A percentile compares a stretch with the other conserved stretches of the same genome.
Evolutionary conservation across 1,284 basidiomycete genomes (phyloP).

Genomic region (Tilletia indica): DNA sequence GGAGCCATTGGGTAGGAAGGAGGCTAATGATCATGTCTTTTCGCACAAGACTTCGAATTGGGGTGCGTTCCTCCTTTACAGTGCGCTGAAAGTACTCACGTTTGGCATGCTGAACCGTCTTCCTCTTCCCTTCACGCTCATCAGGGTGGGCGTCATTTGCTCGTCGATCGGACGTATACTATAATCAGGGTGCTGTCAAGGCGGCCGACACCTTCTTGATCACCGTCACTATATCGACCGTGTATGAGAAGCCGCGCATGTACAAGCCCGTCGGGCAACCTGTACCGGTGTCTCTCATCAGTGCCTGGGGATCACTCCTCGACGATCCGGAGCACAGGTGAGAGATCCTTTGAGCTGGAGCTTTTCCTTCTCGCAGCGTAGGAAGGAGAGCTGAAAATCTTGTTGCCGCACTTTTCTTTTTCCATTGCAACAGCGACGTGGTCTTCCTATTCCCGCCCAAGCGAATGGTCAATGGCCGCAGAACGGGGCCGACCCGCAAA

Average conservation of each 20-base stretch:
- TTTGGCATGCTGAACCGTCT: neutral
- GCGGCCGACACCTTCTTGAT: slow-evolving; percentile 68
- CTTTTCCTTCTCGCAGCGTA: neutral
- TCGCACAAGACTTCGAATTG: slow-evolving; percentile 67
- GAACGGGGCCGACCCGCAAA: slow-evolving; percentile 31
- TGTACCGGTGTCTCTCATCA: slow-evolving; percentile 67
- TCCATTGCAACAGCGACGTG: slow-evolving; percentile 30
- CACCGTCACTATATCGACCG: slow-evolving; percentile 73
- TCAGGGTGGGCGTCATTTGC: slow-evolving; percentile 65
- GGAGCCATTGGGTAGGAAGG: slow-evolving; percentile 60
- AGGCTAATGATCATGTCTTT: slow-evolving; percentile 79
- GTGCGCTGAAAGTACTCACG: neutral
- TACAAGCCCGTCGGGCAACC: slow-evolving; percentile 60
- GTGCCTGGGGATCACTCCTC: slow-evolving; percentile 70
- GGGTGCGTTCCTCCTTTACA: slow-evolving; percentile 34
- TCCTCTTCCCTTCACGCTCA: neutral
- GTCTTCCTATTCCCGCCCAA: slow-evolving; percentile 35
- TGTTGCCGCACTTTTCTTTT: neutral
- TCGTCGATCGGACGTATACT: slow-evolving; percentile 71
- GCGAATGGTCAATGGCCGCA: neutral
- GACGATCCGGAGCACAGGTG: slow-evolving; percentile 74
- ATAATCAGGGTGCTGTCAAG: slow-evolving; percentile 64
- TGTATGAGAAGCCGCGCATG: slow-evolving; percentile 64
- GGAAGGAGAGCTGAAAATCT: neutral
- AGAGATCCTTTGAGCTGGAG: neutral